Evolutionary conservation across 2,329 filamentous ascomycete species (phyloP).

Genomic region (Emmonsiellopsis sp.): DNA sequence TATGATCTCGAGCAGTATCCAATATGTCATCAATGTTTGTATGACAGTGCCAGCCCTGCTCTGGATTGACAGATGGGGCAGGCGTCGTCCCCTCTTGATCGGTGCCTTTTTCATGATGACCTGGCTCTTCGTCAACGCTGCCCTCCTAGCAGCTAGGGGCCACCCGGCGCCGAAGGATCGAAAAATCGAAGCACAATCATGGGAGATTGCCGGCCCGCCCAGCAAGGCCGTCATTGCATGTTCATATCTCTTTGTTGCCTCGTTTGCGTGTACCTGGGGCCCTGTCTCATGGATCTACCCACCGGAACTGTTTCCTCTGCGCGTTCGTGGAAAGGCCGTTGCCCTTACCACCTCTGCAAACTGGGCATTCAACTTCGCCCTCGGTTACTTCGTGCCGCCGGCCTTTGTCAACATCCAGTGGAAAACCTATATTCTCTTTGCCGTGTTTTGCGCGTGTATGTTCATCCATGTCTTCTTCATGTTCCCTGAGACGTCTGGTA

Average conservation of each 20-base stretch:
- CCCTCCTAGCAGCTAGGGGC: slow-evolving; percentile 33
- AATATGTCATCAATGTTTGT: slow-evolving; percentile 70
- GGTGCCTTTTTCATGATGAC: slow-evolving; percentile 55
- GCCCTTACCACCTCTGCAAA: slow-evolving; percentile 53
- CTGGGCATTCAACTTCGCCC: slow-evolving; percentile 53
- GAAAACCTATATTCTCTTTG: slow-evolving; percentile 67
- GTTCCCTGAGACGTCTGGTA: slow-evolving; percentile 62
- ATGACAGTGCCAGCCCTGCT: slow-evolving; percentile 70
- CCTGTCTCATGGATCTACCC: slow-evolving; percentile 53
- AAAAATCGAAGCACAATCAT: slow-evolving; percentile 27
- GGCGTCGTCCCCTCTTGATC: slow-evolving; percentile 57
- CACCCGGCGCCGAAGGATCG: slow-evolving; percentile 27
- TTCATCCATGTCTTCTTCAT: slow-evolving; percentile 60
- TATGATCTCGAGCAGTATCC: slow-evolving; percentile 58
- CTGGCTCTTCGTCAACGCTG: slow-evolving; percentile 37
- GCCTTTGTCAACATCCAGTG: slow-evolving; percentile 51
- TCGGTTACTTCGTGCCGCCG: slow-evolving; percentile 49
- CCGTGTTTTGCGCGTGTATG: slow-evolving; percentile 59
- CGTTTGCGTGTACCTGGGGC: slow-evolving; percentile 57
- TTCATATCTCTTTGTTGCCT: slow-evolving; percentile 64
- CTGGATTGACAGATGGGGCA: slow-evolving; percentile 68
- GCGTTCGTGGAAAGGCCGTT: slow-evolving; percentile 55
- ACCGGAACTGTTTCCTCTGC: slow-evolving; percentile 54
- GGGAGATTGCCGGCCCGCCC: slow-evolving; percentile 30
- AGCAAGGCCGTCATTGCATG: slow-evolving; percentile 58